A percentile compares a stretch with the other conserved stretches of the same genome.
Conservation (phyloP, 2,329 filamentous ascomycete species). For the Aspergillus sp. region DNA sequence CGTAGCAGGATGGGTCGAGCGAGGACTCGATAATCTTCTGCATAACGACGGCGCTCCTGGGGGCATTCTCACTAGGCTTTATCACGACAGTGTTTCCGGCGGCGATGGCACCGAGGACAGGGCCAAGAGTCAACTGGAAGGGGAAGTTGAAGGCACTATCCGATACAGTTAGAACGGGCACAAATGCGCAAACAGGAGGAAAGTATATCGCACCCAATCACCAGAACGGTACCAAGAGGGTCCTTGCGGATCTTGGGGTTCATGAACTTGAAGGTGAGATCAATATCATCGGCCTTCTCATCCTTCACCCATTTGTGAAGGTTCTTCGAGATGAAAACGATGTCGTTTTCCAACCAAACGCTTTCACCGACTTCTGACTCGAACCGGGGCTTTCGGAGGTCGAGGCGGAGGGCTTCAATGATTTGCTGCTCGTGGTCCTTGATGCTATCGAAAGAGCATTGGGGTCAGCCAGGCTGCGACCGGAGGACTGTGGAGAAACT, state of each 20-base stretch:
- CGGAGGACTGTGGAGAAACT: conserved; percentile 20
- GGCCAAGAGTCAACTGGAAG: conserved; percentile 73
- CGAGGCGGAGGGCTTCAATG: conserved; percentile 70
- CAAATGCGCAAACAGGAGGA: background rate
- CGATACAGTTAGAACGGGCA: background rate
- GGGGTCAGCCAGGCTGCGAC: conserved; percentile 13
- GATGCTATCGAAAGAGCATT: conserved; percentile 44
- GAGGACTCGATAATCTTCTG: conserved; percentile 73
- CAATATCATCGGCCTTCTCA: conserved; percentile 70
- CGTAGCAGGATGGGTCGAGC: conserved; percentile 75
- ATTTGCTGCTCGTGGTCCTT: conserved; percentile 74
- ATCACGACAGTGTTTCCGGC: conserved; percentile 86
- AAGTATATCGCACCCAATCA: conserved; percentile 67
- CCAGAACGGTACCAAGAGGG: conserved; percentile 76
- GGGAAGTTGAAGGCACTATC: conserved; percentile 86
- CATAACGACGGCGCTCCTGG: conserved; percentile 73
- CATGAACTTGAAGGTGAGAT: conserved; percentile 66
- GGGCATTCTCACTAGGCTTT: conserved; percentile 85
- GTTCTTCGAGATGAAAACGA: conserved; percentile 74
- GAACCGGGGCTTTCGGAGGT: conserved; percentile 74
- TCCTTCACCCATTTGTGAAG: conserved; percentile 81
- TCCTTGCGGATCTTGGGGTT: conserved; percentile 80
- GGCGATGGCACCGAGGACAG: conserved; percentile 84
- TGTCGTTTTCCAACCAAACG: conserved; percentile 76
- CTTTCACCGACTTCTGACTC: conserved; percentile 76